Percentiles rank a stretch among this genome's conserved stretches.
These are phyloP conservation scores for Zalerion maritima DNA, from an alignment of 495 filamentous ascomycete species.

Conservation along the genomic window DNA sequence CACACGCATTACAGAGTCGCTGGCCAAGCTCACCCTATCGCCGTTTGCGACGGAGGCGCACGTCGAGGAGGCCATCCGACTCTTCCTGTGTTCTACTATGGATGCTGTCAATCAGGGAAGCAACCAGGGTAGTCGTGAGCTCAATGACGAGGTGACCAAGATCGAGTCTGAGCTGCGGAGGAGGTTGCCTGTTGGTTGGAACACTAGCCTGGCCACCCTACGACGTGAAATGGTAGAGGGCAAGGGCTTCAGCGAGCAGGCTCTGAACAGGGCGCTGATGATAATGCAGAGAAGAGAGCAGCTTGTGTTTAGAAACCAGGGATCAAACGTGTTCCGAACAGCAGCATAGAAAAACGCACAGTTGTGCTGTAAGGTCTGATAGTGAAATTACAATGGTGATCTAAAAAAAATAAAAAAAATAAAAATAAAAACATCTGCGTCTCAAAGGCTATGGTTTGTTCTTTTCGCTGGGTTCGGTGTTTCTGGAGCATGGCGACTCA, in stretches of 20 bases:
- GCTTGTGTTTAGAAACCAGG: constrained; percentile 80
- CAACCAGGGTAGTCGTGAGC: constrained; percentile 64
- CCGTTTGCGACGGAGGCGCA: constrained; percentile 78
- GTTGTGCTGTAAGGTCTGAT: too few species aligned
- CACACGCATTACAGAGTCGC: constrained; percentile 88
- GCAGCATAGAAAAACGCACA: too few species aligned
- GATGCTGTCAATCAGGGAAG: constrained; percentile 88
- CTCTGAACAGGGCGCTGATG: constrained; percentile 69
- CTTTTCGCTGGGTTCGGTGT: too few species aligned
- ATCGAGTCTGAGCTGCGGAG: constrained; percentile 85
- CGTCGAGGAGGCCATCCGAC: constrained; percentile 93
- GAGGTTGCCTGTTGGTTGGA: constrained; percentile 87
- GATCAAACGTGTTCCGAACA: constrained; percentile 78
- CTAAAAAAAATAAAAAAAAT: too few species aligned
- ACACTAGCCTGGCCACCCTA: constrained; percentile 73
- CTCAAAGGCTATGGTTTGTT: too few species aligned
- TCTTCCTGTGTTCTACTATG: constrained; percentile 97
- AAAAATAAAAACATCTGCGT: too few species aligned
- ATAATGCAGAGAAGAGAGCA: constrained; percentile 80
- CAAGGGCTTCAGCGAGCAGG: constrained; percentile 73
- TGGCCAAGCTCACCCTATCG: constrained; percentile 79
- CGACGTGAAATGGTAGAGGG: constrained; percentile 81
- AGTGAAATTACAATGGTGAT: too few species aligned
- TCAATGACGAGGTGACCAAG: constrained; percentile 76
- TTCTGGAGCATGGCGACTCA: too few species aligned